A percentile compares a stretch with the other conserved stretches of the same genome.
Evolutionary conservation across 208 protist species (phyloP).

Genomic region (Cochliopodium minus): DNA sequence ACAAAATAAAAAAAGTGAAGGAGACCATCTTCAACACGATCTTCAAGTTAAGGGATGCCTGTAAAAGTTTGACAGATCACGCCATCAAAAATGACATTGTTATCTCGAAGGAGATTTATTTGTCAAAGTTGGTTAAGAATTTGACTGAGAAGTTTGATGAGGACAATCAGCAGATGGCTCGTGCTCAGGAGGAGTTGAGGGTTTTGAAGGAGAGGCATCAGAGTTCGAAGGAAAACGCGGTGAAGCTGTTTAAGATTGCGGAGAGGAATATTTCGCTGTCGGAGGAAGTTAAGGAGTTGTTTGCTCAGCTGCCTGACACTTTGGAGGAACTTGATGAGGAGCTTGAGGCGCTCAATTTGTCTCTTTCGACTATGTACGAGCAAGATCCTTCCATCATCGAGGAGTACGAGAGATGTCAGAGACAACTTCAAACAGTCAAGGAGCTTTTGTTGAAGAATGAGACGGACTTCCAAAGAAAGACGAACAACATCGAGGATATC

Average conservation of each 20-base stretch:
- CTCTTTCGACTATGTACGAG: too few species aligned
- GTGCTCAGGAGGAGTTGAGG: neutral
- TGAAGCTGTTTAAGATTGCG: neutral
- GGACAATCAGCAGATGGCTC: neutral
- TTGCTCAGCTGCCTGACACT: neutral
- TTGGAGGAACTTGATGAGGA: neutral
- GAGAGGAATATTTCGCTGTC: too few species aligned
- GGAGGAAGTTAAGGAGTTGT: neutral
- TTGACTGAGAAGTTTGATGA: neutral
- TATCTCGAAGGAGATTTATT: too few species aligned
- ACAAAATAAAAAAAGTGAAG: too few species aligned
- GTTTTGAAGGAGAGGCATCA: neutral
- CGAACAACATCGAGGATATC: neutral
- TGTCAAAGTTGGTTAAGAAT: neutral
- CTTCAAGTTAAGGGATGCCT: too few species aligned
- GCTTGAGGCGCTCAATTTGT: neutral
- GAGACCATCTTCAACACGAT: too few species aligned
- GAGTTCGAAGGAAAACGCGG: neutral
- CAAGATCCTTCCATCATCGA: neutral
- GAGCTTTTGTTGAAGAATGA: neutral
- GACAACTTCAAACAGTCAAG: neutral
- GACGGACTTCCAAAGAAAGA: too few species aligned
- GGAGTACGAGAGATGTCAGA: neutral
- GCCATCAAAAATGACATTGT: too few species aligned
- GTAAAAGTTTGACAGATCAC: too few species aligned